Base-by-base conservation (phyloP, 495 filamentous ascomycete genomes). In the Daldinia decipiens region DNA sequence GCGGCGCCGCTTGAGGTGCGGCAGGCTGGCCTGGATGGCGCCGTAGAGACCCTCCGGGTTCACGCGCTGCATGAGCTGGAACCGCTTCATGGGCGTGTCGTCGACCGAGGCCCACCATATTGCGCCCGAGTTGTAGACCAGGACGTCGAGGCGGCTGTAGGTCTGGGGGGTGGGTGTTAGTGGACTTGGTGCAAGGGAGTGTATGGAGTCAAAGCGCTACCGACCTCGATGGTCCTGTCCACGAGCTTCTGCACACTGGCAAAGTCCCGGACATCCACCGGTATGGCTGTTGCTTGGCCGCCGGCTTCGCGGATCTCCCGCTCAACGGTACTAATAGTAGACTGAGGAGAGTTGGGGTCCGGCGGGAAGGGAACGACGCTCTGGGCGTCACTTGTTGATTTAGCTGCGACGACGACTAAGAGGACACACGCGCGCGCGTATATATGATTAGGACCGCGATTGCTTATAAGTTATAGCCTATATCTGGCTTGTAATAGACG, bases 91-190 rank as follows among this genome's bases (percentile, higher is more conserved):
- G 1, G 93, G 92, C 5, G 92, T 96, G 36, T 85, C 83, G 52
- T 87, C 85, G 2, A 96, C 87, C 36, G 90, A 87, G 0, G 90
- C 85, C 93, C 93, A 97, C 89, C 90, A 95, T 62, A 97, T 94
- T 0, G 93, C 93, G 26, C 93, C 93, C 0, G 90, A 89, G 77
- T 96, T 96, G 82, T 95, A 95, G 56, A 96, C 77, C 2, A 95
- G 77, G 0, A 90, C 88, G 74, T 95, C 91, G 6, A 97, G 80
- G 32, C 84, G 84, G 50, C 82, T 80, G 74, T 91, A 91, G n/a
- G 79, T 80, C 70, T 86, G 8, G 11, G 34, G 34, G 34, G 9
- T 32, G 31, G 31, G 31, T 32, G 4, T 36, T 34, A 11, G 31
- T 31, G 29, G 29, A 31, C 29, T 31, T 8, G 29, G 7, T 31